Evolutionary conservation across 2,329 filamentous ascomycete species (phyloP), one percentile per base, ranked within the genome.

Genomic region (Fusarium mexicanum): DNA sequence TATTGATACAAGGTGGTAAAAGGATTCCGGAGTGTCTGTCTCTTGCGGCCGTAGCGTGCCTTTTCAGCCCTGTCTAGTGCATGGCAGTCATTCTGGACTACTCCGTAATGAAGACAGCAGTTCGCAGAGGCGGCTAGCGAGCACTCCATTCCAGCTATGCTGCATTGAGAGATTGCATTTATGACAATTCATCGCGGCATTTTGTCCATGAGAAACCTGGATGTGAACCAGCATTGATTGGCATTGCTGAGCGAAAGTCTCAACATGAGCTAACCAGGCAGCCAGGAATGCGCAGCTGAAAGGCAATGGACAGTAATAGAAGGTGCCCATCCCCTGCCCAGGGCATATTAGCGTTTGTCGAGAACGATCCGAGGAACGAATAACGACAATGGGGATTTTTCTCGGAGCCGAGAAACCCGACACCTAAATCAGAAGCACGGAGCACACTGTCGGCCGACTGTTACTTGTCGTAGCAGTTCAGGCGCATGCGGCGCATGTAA

Each of bases 401-500:
- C 37, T 77, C 75, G 75, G 75, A 77, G 75, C 75, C 75, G 75
- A 77, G 62, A 64, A 65, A 71, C 64, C 69, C 65, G 69, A 68
- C 59, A 48, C 38, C 31, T 24, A 57, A 71, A 51, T 53, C 37
- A 67, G 68, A 72, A 58, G 63, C 72, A 74, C 59, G 63, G 71
- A 67, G 58, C 62, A 58, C 65, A 54, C 60, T 38, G 72, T 73
- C 74, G 76, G 74, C 67, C 74, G 67, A 77, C 72, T 69, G 58
- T 67, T 66, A 67, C 61, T 69, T 41, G 22, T 48, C 26, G 40
- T 62, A 65, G 43, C 50, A 53, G 51, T 31, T 44, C 60, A 67
- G 65, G 71, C 71, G 71, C 72, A 61, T 71, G 55, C 60, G 40
- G 71, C 67, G 67, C 67, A 68, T 74, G 70, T 48, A 60, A 67